Percentiles rank a stretch among this genome's conserved stretches.
Evolutionary conservation across 768 basidiomycete genomes (phyloP).

Genomic region (Trametes cinnabarina): DNA sequence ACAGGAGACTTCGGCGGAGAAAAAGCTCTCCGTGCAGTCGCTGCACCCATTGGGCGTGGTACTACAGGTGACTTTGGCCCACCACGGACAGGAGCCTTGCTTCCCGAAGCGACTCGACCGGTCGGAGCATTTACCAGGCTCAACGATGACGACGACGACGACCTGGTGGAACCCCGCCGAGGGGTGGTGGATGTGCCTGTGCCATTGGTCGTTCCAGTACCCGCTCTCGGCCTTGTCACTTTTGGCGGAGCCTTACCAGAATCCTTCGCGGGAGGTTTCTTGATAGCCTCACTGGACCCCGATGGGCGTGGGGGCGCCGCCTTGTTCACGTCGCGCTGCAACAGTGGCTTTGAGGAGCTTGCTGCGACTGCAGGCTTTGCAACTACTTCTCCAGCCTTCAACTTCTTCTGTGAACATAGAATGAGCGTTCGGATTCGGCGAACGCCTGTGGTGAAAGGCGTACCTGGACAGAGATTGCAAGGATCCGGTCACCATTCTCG

Average conservation of each 20-base stretch:
- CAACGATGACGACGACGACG: neutral
- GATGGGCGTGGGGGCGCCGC: neutral
- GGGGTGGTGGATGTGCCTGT: constrained; percentile 5
- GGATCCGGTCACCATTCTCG: constrained; percentile 45
- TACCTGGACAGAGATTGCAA: constrained; percentile 60
- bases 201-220: neutral
- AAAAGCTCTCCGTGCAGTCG: constrained; percentile 13
- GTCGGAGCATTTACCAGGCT: constrained; percentile 4
- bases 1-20: constrained; percentile 19
- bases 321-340: constrained; percentile 25
- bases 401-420: constrained; percentile 22
- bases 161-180: neutral
- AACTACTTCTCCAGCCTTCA: constrained; percentile 18
- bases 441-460: constrained; percentile 17
- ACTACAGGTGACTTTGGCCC: constrained; percentile 5
- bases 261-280: constrained; percentile 5
- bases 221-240: neutral
- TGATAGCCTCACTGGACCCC: neutral
- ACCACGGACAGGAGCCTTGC: neutral
- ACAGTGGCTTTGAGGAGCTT: constrained; percentile 25
- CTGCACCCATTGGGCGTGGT: neutral
- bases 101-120: constrained; percentile 1
- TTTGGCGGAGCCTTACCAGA: neutral
- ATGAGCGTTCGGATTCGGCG: constrained; percentile 6
- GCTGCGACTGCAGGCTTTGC: constrained; percentile 13